phyloP scores from a whole-genome alignment of 192 early-diverging fungal genomes.

The Backusella mclennaniae region DNA sequence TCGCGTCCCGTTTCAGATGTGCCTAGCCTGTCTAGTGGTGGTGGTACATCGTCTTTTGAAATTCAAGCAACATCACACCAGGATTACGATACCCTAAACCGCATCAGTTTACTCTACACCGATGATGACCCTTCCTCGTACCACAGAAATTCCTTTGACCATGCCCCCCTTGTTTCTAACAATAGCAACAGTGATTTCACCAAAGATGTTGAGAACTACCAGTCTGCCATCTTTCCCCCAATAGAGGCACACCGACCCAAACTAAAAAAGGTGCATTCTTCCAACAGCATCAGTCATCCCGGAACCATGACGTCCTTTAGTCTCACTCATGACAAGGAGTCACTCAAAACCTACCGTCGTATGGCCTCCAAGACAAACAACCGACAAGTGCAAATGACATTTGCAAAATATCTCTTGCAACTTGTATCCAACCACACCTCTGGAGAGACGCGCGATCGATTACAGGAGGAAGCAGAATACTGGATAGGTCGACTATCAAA shows the following conservation, averaged over 20 bases:
- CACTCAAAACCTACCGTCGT: constrained; percentile 70
- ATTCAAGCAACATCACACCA: neutral
- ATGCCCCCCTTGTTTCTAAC: neutral
- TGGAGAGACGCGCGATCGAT: constrained; percentile 32
- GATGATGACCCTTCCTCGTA: neutral
- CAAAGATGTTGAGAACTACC: neutral
- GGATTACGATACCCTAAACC: neutral
- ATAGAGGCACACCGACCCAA: neutral
- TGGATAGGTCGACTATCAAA: constrained; percentile 73
- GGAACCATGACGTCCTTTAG: constrained; percentile 24
- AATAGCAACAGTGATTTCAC: neutral
- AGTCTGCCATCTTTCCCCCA: neutral
- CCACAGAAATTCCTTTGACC: neutral
- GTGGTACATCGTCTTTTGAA: neutral
- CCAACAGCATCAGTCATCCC: neutral
- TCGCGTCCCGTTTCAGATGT: neutral
- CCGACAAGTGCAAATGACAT: constrained; percentile 70
- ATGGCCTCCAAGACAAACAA: constrained; percentile 79
- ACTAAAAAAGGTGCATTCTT: neutral
- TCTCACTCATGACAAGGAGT: constrained; percentile 29
- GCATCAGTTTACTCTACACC: neutral
- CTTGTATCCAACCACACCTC: constrained; percentile 45
- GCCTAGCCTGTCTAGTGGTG: constrained; percentile 5
- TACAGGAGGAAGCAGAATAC: constrained; percentile 63
- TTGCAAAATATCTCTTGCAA: constrained; percentile 73